Conservation (phyloP, 2,329 filamentous ascomycete species). For the Pseudogymnoascus sp. region DNA sequence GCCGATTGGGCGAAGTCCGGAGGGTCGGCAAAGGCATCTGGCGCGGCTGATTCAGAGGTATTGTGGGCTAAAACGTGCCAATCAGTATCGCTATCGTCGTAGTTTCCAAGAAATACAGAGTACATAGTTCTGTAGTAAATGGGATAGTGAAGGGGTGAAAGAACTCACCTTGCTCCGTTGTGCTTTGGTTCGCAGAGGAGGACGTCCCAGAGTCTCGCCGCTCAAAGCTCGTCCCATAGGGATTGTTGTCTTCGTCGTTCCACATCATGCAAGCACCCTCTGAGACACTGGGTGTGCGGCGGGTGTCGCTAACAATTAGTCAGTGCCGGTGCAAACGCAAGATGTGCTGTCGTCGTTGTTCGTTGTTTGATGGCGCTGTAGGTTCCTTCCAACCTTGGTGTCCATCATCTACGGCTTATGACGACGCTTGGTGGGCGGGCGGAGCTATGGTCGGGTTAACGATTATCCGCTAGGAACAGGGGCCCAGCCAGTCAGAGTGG, state of each 20-base stretch:
- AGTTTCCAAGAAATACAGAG: slow-evolving; percentile 30
- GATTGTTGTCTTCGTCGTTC: slow-evolving; percentile 99
- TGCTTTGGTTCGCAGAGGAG: slow-evolving; percentile 57
- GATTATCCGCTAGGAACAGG: slow-evolving; percentile 2
- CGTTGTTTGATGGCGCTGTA: slow-evolving; percentile 2
- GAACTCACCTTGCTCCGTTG: slow-evolving; percentile 49
- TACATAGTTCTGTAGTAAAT: slow-evolving; percentile 30
- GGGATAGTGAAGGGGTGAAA: slow-evolving; percentile 10
- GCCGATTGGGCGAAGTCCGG: slow-evolving; percentile 15
- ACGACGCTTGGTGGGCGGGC: slow-evolving; percentile 4
- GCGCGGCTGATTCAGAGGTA: slow-evolving; percentile 63
- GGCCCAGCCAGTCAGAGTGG: slow-evolving; percentile 3
- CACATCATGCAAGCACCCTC: slow-evolving; percentile 58
- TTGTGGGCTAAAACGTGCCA: slow-evolving; percentile 44
- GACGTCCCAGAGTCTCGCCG: slow-evolving; percentile 73
- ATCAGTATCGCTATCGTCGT: slow-evolving; percentile 35
- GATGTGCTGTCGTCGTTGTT: background rate
- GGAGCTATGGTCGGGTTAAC: background rate
- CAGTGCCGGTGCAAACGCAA: background rate
- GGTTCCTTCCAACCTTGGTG: slow-evolving; percentile 3
- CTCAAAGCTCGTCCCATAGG: slow-evolving; percentile 85
- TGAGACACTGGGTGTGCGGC: background rate
- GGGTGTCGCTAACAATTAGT: background rate
- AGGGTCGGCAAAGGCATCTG: slow-evolving; percentile 50
- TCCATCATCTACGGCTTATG: background rate